Evolutionary conservation across 1,284 basidiomycete species (phyloP), one percentile per base, ranked within the genome.

Genomic region (Rhodotorula sp.): DNA sequence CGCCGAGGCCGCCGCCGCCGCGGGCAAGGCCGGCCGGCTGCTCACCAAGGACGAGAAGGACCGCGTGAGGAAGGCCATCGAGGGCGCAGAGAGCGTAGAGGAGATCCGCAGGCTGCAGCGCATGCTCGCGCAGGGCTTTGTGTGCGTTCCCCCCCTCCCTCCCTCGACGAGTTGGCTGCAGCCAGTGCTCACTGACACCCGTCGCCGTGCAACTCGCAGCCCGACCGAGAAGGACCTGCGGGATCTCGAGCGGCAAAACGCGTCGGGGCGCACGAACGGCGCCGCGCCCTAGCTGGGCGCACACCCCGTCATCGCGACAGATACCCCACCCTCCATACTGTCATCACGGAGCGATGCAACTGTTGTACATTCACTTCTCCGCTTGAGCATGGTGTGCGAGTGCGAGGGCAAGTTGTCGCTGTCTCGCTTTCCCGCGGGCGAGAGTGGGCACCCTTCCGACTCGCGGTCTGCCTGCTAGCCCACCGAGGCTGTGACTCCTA

Each of bases 11-110:
- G 68, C 75, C 55, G 34, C 34, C 34, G 77, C 74, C 42, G 77
- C 76, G 7, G 76, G 77, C 16, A 82, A 84, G 69, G 73, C 75
- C 7, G 85, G 93, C 12, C 86, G 93, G 63, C 83, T 95, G 77
- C 91, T 98, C 89, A 93, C 92, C 25, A 90, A 91, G 75, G 92
- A 96, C 78, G 95, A 98, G 80, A 91, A 91, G 80, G 89, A 91
- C 79, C 88, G 89, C 78, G 91, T 98, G 74, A 90, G 90, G 80
- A 88, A 90, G 71, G 93, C 95, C 23, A 94, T 98, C 78, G 91
- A 91, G 73, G 88, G 89, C 73, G 96, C 95, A 45, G 90, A 89
- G 63, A 95, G 91, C 58, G 88, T 93, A 69, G 96, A 97, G 78
- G 93, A 97, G 83, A 89, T 97, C 77, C 87, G 91, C 80, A 87